A percentile compares a stretch with the other conserved stretches of the same genome.
Conservation (phyloP, 2,329 filamentous ascomycete genomes). For the Ophiosphaerella herpotricha region DNA sequence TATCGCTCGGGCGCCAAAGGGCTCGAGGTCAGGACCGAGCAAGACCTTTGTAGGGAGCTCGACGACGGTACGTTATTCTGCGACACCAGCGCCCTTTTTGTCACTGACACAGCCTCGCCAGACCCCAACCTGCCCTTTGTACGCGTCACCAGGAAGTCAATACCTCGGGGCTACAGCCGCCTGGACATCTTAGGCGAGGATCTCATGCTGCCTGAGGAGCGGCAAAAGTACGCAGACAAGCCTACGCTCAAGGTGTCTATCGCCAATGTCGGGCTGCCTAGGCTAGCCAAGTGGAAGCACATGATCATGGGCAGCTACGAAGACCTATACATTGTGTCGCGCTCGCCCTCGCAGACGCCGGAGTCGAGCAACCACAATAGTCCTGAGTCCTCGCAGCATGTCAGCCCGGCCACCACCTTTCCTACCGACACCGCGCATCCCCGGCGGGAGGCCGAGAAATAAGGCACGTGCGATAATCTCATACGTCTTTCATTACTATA, state of each 20-base stretch:
- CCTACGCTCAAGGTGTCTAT: slow-evolving; percentile 54
- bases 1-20: slow-evolving; percentile 47
- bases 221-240: slow-evolving; percentile 47
- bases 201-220: slow-evolving; percentile 43
- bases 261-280: slow-evolving; percentile 54
- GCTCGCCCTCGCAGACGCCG: slow-evolving; percentile 42
- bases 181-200: slow-evolving; percentile 54
- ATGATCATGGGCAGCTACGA: slow-evolving; percentile 52
- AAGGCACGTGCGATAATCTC: neutral
- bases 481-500: slow-evolving; percentile 18
- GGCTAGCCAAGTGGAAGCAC: slow-evolving; percentile 51
- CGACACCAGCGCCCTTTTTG: neutral
- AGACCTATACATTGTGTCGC: slow-evolving; percentile 56
- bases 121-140: slow-evolving; percentile 48
- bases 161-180: slow-evolving; percentile 52
- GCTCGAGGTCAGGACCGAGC: slow-evolving; percentile 50
- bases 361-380: slow-evolving; percentile 45
- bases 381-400: slow-evolving; percentile 45
- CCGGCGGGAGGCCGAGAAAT: slow-evolving; percentile 23
- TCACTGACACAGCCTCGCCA: slow-evolving; percentile 31
- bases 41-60: slow-evolving; percentile 48
- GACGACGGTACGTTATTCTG: slow-evolving; percentile 38
- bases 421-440: slow-evolving; percentile 33
- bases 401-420: slow-evolving; percentile 42
- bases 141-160: slow-evolving; percentile 53